Evolutionary conservation across 2,329 filamentous ascomycete genomes (phyloP), one percentile per base, ranked within the genome.

Genomic region (Fusarium sp.): DNA sequence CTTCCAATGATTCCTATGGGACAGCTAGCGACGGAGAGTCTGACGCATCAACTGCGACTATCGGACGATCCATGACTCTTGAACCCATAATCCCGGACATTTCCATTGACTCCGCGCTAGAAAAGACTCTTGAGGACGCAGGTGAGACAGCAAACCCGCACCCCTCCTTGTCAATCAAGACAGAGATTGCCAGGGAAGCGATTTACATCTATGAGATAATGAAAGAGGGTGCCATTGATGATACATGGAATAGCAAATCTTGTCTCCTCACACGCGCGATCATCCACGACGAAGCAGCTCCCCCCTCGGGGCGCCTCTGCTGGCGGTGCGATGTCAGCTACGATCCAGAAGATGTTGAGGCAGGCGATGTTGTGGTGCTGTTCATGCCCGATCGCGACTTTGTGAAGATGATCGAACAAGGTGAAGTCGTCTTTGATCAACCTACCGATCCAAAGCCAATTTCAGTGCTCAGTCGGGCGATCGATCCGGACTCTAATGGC

Each of bases 61-160:
- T 28, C 2, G 51, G 24, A 18, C 20, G 51, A 7, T 36, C 49
- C 17, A 6, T 3, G 10, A 15, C 26, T 10, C 10, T 38, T 18
- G 51, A n/a, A 24, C 51, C 51, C 3, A 22, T 14, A 0, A 5
- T 20, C 7, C 17, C 24, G 10, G 14, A 3, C 4, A 6, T 8
- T 54, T 4, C 1, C 14, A 9, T 4, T 13, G 7, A 18, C 15
- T 17, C 17, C 14, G 22, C 3, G 5, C n/a, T 36, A 3, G 1
- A 17, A 9, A 13, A 26, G 3, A 9, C 2, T 7, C 0, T 22
- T 5, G n/a, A 36, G 3, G n/a, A 11, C 5, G 5, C 1, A 17
- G 12, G 7, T 3, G n/a, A 26, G 2, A 36, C 33, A n/a, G 18
- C 17, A 0, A 54, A 54, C 2, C 51, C 51, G 6, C 35, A 39